Evolutionary conservation across 495 filamentous ascomycete genomes (phyloP), one percentile per base, ranked within the genome.

Genomic region (Jackrogersella multiformis): DNA sequence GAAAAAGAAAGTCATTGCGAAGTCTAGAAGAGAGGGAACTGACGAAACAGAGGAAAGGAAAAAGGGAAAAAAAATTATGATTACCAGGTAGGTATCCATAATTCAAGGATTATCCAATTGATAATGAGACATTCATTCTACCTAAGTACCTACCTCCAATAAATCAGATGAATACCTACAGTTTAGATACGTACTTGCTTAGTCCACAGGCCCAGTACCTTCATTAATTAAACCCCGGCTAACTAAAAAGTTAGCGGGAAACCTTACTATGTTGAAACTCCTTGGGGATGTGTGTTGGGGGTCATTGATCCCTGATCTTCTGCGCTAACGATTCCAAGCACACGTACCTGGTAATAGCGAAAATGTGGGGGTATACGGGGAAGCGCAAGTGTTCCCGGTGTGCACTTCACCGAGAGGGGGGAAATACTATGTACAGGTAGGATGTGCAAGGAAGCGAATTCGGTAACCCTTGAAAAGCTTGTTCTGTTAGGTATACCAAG

Each of bases 301-400:
- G 41, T 32, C n/a, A 49, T 32, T 32, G 35, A n/a, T n/a, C n/a
- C n/a, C n/a, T n/a, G 23, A 42, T 32, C 21, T 51, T 44, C 21
- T 54, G 54, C 66, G 59, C 60, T 69, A 64, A 55, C 24, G 51
- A 20, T 58, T 55, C 66, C 66, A 28, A 64, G 54, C 46, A 56
- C 55, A 32, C 55, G 65, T 58, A 68, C 65, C 59, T 63, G 59
- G 65, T 48, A 64, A 59, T 58, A 20, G 28, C 44, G 15, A 28
- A 45, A 15, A 53, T 58, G 65, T 54, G 55, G 62, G 58, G 65
- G 52, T 56, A 34, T 35, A 35, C 39, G 35, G 30, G 56, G 49
- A 55, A 49, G 38, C 18, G 61, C 32, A 24, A 51, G 18, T 7
- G 18, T 30, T 16, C 36, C 58, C 58, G 48, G 48, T 53, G 49